Conservation (phyloP, 345 rosid species). For the Hibiscus mutabilis region DNA sequence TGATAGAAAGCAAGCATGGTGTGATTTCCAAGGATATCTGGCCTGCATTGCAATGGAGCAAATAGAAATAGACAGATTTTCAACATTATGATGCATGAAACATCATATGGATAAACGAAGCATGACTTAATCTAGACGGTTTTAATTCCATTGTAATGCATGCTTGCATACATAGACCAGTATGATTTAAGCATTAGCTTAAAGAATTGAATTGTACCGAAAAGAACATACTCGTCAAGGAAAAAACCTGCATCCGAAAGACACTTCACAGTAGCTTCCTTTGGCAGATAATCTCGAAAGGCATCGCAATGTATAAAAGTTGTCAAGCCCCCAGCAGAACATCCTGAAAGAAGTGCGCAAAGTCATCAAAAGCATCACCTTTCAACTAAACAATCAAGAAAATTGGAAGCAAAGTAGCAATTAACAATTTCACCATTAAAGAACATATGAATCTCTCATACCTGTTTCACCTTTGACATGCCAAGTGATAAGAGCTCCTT, state of each 20-base stretch:
- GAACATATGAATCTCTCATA: slow-evolving; percentile 7
- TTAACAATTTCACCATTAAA: slow-evolving; percentile 5
- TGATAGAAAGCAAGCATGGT: slow-evolving; percentile 62
- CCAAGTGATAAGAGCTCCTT: slow-evolving; percentile 67
- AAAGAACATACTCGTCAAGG: slow-evolving; percentile 10
- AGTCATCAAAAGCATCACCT: slow-evolving; percentile 5
- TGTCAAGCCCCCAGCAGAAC: slow-evolving; percentile 97
- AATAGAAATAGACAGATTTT: not conserved
- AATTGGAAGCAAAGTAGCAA: not conserved
- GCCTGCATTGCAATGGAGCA: slow-evolving; percentile 50
- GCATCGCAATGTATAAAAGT: slow-evolving; percentile 78
- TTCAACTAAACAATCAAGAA: not conserved
- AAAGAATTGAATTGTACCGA: not conserved
- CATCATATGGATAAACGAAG: not conserved
- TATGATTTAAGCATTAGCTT: not conserved
- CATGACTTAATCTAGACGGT: not conserved
- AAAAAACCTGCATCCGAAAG: slow-evolving; percentile 61
- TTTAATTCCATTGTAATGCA: not conserved
- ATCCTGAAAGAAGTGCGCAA: slow-evolving; percentile 79
- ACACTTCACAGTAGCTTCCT: slow-evolving; percentile 68
- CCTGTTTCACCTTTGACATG: slow-evolving; percentile 68
- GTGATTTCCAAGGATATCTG: slow-evolving; percentile 50
- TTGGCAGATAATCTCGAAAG: slow-evolving; percentile 58
- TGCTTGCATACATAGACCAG: not conserved
- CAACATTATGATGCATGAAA: not conserved